A percentile compares a stretch with the other conserved stretches of the same genome.
Evolutionary conservation across 176 grass and related monocot genomes (phyloP).

Genomic region (Phoenix roebelenii): DNA sequence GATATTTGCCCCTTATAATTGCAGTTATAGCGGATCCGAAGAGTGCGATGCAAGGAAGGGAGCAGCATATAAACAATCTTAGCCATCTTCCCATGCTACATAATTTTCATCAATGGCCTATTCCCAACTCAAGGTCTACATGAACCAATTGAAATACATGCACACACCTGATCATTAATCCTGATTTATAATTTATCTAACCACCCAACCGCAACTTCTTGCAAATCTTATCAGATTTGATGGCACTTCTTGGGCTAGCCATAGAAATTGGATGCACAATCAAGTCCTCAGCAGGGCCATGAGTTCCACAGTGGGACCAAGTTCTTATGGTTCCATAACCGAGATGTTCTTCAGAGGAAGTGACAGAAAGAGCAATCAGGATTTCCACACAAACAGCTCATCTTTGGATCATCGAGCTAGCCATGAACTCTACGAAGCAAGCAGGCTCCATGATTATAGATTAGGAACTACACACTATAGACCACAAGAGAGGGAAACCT

Average conservation of each 20-base stretch:
- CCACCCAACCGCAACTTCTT: background rate
- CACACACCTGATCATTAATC: no score
- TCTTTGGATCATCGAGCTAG: background rate
- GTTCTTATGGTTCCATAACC: no score
- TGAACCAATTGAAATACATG: background rate
- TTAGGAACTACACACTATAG: no score
- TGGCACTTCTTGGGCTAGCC: background rate
- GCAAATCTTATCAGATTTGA: background rate
- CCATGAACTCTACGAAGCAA: no score
- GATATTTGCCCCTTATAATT: background rate
- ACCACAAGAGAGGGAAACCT: no score
- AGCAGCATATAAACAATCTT: constrained; percentile 1
- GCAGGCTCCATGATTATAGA: no score
- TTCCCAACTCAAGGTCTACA: background rate
- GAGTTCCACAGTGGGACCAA: background rate
- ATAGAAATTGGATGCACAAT: constrained; percentile 7
- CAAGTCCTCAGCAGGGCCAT: background rate
- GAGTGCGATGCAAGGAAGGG: constrained; percentile 1
- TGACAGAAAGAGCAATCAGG: background rate
- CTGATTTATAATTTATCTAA: background rate
- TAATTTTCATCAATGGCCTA: background rate
- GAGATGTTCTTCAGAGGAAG: background rate
- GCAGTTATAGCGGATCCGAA: background rate
- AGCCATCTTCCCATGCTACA: background rate
- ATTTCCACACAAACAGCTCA: background rate